These are phyloP conservation scores for Neltuma alba DNA, from an alignment of 306 rosid genomes.

Conservation along the genomic window DNA sequence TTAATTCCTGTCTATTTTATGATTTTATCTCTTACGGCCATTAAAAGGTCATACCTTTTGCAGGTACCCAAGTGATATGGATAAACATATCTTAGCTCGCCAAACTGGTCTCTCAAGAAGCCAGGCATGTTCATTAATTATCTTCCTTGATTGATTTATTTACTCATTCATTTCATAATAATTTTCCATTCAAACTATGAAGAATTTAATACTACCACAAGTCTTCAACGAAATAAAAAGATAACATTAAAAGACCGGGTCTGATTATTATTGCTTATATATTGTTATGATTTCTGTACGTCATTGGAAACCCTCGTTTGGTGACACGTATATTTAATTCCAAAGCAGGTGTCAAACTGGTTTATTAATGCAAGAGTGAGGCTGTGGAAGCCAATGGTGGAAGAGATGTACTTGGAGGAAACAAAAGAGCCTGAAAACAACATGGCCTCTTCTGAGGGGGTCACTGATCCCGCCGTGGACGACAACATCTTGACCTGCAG, in stretches of 20 bases:
- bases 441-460: constrained; percentile 53
- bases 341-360: constrained; percentile 73
- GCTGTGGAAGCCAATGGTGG: constrained; percentile 89
- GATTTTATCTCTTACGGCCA: neutral
- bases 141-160: neutral
- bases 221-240: neutral
- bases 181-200: neutral
- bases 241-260: neutral
- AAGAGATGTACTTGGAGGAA: constrained; percentile 78
- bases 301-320: constrained; percentile 36
- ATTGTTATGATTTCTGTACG: constrained; percentile 24
- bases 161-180: neutral
- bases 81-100: constrained; percentile 76
- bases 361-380: constrained; percentile 82
- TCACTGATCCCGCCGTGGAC: constrained; percentile 9
- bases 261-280: neutral
- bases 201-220: neutral
- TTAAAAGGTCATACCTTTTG: constrained; percentile 38
- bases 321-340: constrained; percentile 19
- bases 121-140: constrained; percentile 62
- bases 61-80: constrained; percentile 83
- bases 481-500: neutral
- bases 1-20: constrained; percentile 7
- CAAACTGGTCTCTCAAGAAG: constrained; percentile 86
- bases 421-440: constrained; percentile 48